Percentiles rank a stretch among this genome's conserved stretches.
phyloP scores from a whole-genome alignment of 2,329 filamentous ascomycete genomes.

The Paracoccidioides lutzii region DNA sequence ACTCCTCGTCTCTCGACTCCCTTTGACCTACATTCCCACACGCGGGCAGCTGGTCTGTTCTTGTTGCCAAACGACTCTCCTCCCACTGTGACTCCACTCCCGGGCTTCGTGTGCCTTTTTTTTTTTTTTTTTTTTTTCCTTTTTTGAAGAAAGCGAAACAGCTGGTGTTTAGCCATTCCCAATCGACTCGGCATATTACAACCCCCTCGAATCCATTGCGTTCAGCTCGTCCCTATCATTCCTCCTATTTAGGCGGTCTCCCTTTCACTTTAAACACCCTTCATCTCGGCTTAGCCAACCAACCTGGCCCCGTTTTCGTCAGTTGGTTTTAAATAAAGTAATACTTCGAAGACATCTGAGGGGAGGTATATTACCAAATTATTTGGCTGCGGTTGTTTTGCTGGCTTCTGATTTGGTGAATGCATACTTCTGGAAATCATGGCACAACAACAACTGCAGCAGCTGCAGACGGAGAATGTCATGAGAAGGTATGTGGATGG shows the following conservation, averaged over 20 bases:
- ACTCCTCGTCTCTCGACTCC: too few relatives aligned
- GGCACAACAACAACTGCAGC: slow-evolving; percentile 27
- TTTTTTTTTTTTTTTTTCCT: too few relatives aligned
- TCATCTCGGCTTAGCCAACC: not conserved
- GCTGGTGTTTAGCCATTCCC: not conserved
- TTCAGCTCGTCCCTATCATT: not conserved
- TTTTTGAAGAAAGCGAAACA: not conserved
- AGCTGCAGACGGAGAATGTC: slow-evolving; percentile 40
- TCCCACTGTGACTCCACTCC: not conserved
- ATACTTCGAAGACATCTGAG: not conserved
- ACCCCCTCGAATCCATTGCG: not conserved
- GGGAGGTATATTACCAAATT: not conserved
- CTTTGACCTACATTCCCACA: not conserved
- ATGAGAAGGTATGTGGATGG: slow-evolving; percentile 49
- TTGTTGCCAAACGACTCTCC: not conserved
- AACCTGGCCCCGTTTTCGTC: not conserved
- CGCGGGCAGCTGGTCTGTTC: slow-evolving; percentile 2
- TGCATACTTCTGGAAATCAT: slow-evolving; percentile 18
- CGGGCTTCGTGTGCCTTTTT: not conserved
- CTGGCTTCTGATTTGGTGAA: not conserved
- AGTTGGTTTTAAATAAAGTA: not conserved
- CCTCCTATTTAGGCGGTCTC: not conserved
- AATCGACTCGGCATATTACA: not conserved
- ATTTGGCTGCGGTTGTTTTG: not conserved
- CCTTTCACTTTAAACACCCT: not conserved